Conservation (phyloP, 1,284 basidiomycete genomes). For the Phaffia rhodozyma region DNA sequence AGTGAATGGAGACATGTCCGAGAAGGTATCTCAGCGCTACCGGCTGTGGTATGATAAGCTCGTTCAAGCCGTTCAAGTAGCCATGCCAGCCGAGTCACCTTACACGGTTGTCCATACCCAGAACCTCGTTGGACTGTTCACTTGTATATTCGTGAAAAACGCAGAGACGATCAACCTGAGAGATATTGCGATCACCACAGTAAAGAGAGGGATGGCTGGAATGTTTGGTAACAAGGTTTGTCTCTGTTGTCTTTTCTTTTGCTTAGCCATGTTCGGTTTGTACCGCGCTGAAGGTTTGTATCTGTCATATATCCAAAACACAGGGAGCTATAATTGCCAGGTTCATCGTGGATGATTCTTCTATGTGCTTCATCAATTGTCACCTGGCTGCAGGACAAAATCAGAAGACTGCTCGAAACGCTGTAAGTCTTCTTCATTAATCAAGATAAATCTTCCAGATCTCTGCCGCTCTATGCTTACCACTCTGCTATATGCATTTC, state of each 20-base stretch:
- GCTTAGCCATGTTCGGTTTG: not conserved
- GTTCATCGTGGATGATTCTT: conserved; percentile 82
- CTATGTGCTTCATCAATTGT: conserved; percentile 87
- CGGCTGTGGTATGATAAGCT: conserved; percentile 77
- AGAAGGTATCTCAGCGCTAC: conserved; percentile 71
- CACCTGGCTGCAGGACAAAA: conserved; percentile 90
- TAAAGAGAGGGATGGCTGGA: conserved; percentile 86
- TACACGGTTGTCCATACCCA: conserved; percentile 76
- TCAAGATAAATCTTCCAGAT: not conserved
- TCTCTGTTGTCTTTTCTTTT: conserved; percentile 4
- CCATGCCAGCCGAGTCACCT: conserved; percentile 52
- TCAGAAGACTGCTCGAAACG: conserved; percentile 67
- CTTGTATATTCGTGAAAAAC: conserved; percentile 61
- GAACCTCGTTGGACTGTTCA: conserved; percentile 81
- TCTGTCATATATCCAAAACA: not conserved
- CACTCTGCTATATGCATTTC: too few relatives aligned
- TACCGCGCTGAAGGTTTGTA: not conserved
- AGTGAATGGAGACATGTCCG: conserved; percentile 49
- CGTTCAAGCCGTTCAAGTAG: conserved; percentile 53
- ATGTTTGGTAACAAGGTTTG: conserved; percentile 87
- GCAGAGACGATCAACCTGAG: conserved; percentile 42
- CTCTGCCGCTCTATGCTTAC: not conserved
- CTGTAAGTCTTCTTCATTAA: conserved; percentile 23
- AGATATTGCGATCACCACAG: conserved; percentile 60
- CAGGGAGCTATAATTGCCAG: conserved; percentile 83